Evolutionary conservation across 2,329 filamentous ascomycete genomes (phyloP).

Genomic region (Aspergillus sp.): DNA sequence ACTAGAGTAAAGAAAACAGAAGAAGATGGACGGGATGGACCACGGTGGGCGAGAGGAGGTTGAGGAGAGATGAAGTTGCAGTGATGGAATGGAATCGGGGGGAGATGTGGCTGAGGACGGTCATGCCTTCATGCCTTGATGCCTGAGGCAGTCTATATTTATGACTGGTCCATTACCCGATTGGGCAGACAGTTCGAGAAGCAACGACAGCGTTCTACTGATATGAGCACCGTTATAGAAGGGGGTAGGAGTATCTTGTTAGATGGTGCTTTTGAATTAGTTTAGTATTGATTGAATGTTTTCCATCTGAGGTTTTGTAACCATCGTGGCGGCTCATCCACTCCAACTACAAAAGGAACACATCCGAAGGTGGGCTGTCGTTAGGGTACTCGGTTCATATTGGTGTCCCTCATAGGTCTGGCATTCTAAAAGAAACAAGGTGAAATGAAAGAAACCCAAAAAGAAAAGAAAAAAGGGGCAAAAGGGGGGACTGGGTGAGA

Average conservation of each 20-base stretch:
- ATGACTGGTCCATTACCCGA: background rate
- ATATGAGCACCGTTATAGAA: no score
- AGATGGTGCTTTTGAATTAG: no score
- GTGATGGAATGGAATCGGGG: constrained; percentile 1
- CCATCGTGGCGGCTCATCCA: no score
- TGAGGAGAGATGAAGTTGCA: constrained; percentile 15
- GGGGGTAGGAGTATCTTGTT: no score
- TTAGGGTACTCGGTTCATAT: no score
- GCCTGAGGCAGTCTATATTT: background rate
- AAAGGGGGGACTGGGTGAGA: background rate
- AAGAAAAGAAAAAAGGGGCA: background rate
- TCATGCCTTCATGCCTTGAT: background rate
- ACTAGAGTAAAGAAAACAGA: background rate
- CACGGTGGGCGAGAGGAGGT: constrained; percentile 1
- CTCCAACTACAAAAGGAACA: background rate
- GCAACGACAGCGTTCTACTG: no score
- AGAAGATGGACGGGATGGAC: constrained; percentile 17
- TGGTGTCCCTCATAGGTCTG: no score
- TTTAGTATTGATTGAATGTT: no score
- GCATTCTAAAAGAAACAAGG: no score
- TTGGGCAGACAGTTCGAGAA: no score
- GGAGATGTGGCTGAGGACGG: background rate
- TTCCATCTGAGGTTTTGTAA: no score
- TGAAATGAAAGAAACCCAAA: background rate
- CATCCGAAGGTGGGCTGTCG: background rate